These are phyloP conservation scores for Cladophialophora exuberans DNA, from an alignment of 2,329 filamentous ascomycete species.

Conservation along the genomic window DNA sequence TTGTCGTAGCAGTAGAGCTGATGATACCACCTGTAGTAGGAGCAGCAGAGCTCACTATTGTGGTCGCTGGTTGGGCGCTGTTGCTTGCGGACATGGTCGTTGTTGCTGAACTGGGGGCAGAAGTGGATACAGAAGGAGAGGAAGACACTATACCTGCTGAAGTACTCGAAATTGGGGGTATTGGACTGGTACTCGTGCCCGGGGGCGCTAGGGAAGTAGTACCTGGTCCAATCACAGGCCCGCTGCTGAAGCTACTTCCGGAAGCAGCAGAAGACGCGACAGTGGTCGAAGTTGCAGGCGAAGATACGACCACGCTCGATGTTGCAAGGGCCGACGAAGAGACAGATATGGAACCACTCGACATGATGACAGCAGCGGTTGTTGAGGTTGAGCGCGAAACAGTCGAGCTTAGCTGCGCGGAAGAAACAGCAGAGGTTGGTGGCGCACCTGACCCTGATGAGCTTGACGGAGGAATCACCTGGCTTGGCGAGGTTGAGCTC, in stretches of 20 bases:
- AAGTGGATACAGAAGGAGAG: slow-evolving; percentile 20
- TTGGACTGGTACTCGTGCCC: slow-evolving; percentile 10
- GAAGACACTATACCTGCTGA: slow-evolving; percentile 29
- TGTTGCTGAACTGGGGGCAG: slow-evolving; percentile 19
- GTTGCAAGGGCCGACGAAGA: background rate
- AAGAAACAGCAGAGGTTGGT: background rate
- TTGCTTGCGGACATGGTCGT: slow-evolving; percentile 14
- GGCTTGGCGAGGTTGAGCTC: slow-evolving; percentile 19
- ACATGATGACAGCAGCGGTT: background rate
- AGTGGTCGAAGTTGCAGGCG: background rate
- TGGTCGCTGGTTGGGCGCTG: too few species aligned
- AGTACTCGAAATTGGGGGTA: slow-evolving; percentile 20
- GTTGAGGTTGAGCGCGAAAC: slow-evolving; percentile 8
- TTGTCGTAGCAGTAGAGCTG: background rate
- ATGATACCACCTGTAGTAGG: too few species aligned
- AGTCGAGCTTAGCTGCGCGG: slow-evolving; percentile 13
- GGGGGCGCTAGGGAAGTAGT: background rate
- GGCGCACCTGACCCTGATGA: slow-evolving; percentile 1
- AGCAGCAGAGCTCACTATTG: too few species aligned
- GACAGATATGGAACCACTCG: background rate
- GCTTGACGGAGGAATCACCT: background rate
- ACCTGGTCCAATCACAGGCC: slow-evolving; percentile 18
- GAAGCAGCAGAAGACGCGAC: too few species aligned
- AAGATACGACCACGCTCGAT: background rate
- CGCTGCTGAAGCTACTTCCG: too few species aligned